A percentile compares a stretch with the other conserved stretches of the same genome.
These are phyloP conservation scores for Pezicula radicicola DNA, from an alignment of 2,329 filamentous ascomycete genomes.

Conservation along the genomic window DNA sequence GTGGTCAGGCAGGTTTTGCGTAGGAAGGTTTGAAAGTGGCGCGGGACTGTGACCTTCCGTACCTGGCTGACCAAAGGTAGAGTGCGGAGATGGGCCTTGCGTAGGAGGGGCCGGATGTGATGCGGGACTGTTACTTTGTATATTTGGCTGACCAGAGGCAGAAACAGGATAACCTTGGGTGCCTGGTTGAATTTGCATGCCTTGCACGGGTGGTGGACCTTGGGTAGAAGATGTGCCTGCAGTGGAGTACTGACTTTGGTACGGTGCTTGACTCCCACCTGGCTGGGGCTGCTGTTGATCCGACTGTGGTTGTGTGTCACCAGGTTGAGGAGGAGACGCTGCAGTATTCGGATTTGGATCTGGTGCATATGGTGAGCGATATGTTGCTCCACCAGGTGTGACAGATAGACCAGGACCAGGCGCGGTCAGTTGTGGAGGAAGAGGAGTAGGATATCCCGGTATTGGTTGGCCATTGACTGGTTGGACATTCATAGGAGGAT, in stretches of 20 bases:
- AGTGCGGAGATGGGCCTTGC: too few relatives aligned
- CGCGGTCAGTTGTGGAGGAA: slow-evolving; percentile 18
- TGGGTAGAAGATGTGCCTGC: neutral
- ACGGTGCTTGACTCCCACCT: neutral
- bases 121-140: too few relatives aligned
- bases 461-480: slow-evolving; percentile 5
- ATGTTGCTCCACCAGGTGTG: slow-evolving; percentile 11
- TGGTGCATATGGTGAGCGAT: slow-evolving; percentile 31
- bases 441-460: slow-evolving; percentile 11
- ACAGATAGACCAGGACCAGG: slow-evolving; percentile 6
- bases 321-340: slow-evolving; percentile 3
- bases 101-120: too few relatives aligned
- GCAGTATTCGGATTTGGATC: slow-evolving; percentile 19
- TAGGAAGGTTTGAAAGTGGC: too few relatives aligned
- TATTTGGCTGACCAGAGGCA: too few relatives aligned
- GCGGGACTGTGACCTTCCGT: too few relatives aligned
- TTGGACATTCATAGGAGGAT: slow-evolving; percentile 13
- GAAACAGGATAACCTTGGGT: neutral
- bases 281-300: neutral
- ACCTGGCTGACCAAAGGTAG: too few relatives aligned
- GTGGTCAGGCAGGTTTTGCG: neutral
- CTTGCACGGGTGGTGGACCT: neutral
- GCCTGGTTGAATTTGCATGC: neutral
- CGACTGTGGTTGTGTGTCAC: slow-evolving; percentile 6
- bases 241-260: too few relatives aligned